Base-by-base conservation (phyloP, 2,329 filamentous ascomycete species). In the Hypoxylon sp. region DNA sequence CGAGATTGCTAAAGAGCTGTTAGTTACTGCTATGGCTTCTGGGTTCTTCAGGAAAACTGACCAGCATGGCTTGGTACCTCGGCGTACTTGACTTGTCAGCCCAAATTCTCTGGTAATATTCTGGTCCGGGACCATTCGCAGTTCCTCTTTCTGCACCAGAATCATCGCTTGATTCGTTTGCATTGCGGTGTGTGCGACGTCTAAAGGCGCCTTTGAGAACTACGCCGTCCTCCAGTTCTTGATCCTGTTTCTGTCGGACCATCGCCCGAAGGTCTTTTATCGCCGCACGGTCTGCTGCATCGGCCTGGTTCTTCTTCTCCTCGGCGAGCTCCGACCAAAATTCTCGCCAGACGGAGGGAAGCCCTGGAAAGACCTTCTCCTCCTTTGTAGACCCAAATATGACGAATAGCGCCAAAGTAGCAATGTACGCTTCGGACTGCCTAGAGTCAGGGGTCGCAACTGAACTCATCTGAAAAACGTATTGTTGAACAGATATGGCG, bases 381-480 rank as follows among this genome's bases (percentile, higher is more conserved):
- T 98, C 95, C 71, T 93, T 96, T 0, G 87, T 79, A 14, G 89
- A 85, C 1, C 89, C 88, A 69, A 93, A 97, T 0, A 97, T 83
- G 40, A 92, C 85, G 76, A 97, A 97, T 1, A 99, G 80, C 1
- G 91, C 93, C 11, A 88, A 84, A 0, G 93, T 97, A 4, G 93
- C 92, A 42, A 96, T 85, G 71, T 90, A 98, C 1, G 90, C 90
- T 77, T 98, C 94, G 4, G 96, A 96, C 75, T 99, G 94, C 68
- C 89, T 88, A 11, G 83, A 71, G 55, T 93, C 91, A 0, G 93
- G 88, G 0, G 93, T 91, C 9, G 93, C 91, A 44, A 96, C 79
- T 0, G 85, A 84, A 3, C 80, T 83, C 91, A 97, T 97, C 42
- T 89, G 91, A 70, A 96, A 88, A 9, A 82, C 86, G 22, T 90